Conservation (phyloP, 768 basidiomycete species). For the Tephrocybe sp. region DNA sequence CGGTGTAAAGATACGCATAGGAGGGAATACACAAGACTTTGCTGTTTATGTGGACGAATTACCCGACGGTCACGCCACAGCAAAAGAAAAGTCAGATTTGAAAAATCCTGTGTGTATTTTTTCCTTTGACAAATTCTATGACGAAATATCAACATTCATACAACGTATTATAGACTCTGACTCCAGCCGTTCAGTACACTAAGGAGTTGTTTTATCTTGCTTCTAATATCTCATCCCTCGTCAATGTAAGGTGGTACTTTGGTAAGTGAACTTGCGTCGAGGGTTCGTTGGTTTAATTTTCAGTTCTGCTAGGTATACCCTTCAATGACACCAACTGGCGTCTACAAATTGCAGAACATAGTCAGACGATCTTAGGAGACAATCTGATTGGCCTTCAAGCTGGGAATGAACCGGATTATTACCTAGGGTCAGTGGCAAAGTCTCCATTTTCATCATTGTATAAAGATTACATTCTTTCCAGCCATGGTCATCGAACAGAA, state of each 20-base stretch:
- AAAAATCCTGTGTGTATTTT: slow-evolving; percentile 30
- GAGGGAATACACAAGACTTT: slow-evolving; percentile 67
- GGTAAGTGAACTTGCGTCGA: slow-evolving; percentile 34
- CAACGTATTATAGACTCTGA: slow-evolving; percentile 47
- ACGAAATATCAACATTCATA: too few species aligned
- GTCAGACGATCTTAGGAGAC: slow-evolving; percentile 62
- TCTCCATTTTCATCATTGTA: background rate
- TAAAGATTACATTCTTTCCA: background rate
- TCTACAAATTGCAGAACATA: slow-evolving; percentile 53
- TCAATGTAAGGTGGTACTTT: slow-evolving; percentile 68
- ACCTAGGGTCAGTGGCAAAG: slow-evolving; percentile 42
- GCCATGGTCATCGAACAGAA: slow-evolving; percentile 21
- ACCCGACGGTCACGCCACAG: slow-evolving; percentile 37
- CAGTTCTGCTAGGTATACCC: slow-evolving; percentile 39
- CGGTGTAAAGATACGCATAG: slow-evolving; percentile 54
- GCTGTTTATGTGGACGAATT: slow-evolving; percentile 42
- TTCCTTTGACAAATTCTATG: too few species aligned
- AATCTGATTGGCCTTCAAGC: slow-evolving; percentile 68
- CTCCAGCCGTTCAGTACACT: slow-evolving; percentile 66
- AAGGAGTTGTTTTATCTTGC: slow-evolving; percentile 67
- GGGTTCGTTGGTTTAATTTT: background rate
- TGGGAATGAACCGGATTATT: slow-evolving; percentile 82
- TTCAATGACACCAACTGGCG: slow-evolving; percentile 68
- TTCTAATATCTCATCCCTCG: slow-evolving; percentile 54
- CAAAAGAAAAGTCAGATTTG: slow-evolving; percentile 35